Evolutionary conservation across 805 yeast genomes (phyloP), one percentile per base, ranked within the genome.

Genomic region (Cyberlindnera petersonii): DNA sequence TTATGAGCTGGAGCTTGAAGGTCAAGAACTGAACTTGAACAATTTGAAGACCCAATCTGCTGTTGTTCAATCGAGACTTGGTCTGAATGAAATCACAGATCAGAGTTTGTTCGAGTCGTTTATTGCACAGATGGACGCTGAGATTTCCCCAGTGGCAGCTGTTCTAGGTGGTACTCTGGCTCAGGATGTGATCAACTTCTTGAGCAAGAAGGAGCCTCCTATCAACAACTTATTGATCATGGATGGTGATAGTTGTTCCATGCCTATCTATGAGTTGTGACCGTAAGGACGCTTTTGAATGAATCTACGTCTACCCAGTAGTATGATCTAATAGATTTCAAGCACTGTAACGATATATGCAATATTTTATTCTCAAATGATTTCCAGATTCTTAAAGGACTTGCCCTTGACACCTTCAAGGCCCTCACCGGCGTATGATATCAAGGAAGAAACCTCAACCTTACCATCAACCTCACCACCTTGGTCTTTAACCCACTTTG

Each of bases 91-190:
- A 2, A 60, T 75, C 6, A 43, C 75, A 3, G 64, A 68, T 14
- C 64, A 71, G 9, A 69, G 68, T 2, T 61, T 69, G 36, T 46
- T 75, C 19, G 57, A 63, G 5, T 53, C 61, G 19, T 58, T 81
- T 31, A 47, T 71, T 1, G 59, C 54, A 16, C 86, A 82, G 53
- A 71, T 55, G 14, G 61, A 64, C 20, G 56, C 86, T 2, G 94
- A 88, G 54, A 75, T 84, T 48, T 73, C 87, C 9, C 96, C 97
- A 1, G 80, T 81, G 0, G 78, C 93, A 5, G 94, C 98, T 1
- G 75, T 93, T 2, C 50, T 91, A 6, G 98, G 98, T 6, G 98
- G 98, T 1, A 72, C 86, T 1, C 61, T 91, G 18, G 84, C 95
- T 3, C 98, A 93, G 61, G 96, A 89, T 58, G 82, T 87, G 11